Conservation (phyloP, 192 early-diverging fungal genomes). For the Endogone sp. region DNA sequence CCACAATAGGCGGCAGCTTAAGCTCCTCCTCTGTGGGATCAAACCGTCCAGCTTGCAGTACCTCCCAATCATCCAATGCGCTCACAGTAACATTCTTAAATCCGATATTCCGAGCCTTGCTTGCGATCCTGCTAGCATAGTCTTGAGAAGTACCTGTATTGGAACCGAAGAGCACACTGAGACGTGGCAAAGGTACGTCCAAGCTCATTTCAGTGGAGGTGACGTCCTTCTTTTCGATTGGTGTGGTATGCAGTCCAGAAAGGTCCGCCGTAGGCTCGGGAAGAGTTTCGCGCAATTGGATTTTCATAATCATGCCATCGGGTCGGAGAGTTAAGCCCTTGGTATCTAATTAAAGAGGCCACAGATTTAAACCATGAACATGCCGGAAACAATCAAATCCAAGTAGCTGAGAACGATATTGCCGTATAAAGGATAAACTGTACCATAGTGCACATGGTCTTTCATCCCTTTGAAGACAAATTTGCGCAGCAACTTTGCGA, state of each 20-base stretch:
- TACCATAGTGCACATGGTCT: too few relatives aligned
- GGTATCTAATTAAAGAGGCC: constrained; percentile 22
- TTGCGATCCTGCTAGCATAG: constrained; percentile 38
- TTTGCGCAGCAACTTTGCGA: constrained; percentile 40
- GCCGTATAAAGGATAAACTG: too few relatives aligned
- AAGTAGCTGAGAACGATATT: too few relatives aligned
- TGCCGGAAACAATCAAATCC: too few relatives aligned
- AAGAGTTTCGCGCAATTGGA: constrained; percentile 23
- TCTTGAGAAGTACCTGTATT: constrained; percentile 53
- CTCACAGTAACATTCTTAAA: constrained; percentile 21
- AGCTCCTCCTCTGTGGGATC: constrained; percentile 11
- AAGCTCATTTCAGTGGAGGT: too few relatives aligned
- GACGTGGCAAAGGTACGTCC: constrained; percentile 21
- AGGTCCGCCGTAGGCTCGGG: constrained; percentile 18
- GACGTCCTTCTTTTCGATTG: background rate
- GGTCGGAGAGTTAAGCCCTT: constrained; percentile 29
- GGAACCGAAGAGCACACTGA: constrained; percentile 46
- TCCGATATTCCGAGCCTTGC: constrained; percentile 31
- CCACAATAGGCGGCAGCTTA: background rate
- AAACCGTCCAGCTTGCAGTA: constrained; percentile 17
- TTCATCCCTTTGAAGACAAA: constrained; percentile 37
- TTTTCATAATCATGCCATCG: constrained; percentile 22
- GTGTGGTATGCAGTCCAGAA: too few relatives aligned
- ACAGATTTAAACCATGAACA: too few relatives aligned
- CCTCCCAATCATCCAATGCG: constrained; percentile 41